Base-by-base conservation (phyloP, 2,329 filamentous ascomycete genomes). In the Ophiostoma tasmaniense region DNA sequence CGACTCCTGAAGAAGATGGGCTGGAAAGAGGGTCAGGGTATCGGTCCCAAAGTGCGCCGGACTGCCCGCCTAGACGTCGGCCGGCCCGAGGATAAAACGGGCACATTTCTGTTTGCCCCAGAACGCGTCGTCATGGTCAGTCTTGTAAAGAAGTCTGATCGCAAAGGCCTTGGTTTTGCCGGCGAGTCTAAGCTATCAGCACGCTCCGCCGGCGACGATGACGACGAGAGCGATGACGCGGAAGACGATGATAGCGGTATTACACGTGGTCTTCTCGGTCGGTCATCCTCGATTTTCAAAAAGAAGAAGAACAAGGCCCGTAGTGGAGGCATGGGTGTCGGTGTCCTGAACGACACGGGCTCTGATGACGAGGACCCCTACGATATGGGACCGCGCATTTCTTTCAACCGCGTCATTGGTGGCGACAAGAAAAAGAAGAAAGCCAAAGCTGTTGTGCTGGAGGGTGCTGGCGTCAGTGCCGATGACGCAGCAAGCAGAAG, bases 311-410 rank as follows among this genome's bases (percentile, higher is more conserved):
- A 22, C 35, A 65, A 30, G n/a, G 3, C n/a, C 1, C 83, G 70
- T 17, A 67, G 61, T 22, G 66, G 62, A 2, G 92, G 90, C 0
- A 92, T 98, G 72, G 94, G 94, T 0, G 89, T 97, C 17, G 94
- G 94, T 0, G 83, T 97, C 1, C 79, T 98, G 64, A 97, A 98
- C 74, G 94, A 97, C 73, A 95, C 89, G 25, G 93, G 93, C 13
- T 97, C 94, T 4, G 95, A 98, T 73, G 93, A 97, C 64, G 95
- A 98, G 74, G 93, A 97, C 75, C 91, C 92, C 0, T 98, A 97
- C 76, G 91, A 94, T 70, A 89, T 98, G 67, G 94, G 94, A 0
- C 95, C 95, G 0, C 90, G 88, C 73, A 96, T 97, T 76, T 92
- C 89, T 14, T 97, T 96, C 78, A 96, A 91, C 74, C 87, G 89